These are phyloP conservation scores for Yamadazyma epiphylla DNA, from an alignment of 1,139 yeast genomes.

Conservation along the genomic window DNA sequence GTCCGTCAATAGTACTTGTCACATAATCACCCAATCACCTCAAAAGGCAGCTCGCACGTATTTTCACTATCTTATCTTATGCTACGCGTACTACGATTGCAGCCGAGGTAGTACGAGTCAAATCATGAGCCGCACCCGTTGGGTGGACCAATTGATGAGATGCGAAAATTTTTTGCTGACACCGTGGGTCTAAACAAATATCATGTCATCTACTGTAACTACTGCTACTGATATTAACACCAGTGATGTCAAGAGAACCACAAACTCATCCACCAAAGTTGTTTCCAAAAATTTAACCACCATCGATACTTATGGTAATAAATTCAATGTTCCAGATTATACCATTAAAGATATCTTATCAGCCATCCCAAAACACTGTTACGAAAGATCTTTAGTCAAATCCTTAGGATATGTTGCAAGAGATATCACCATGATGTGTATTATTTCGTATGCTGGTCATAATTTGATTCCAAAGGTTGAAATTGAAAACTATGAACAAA, in stretches of 20 bases:
- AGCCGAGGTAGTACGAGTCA: too few species aligned
- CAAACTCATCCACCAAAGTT: not conserved
- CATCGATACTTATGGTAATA: slow-evolving; percentile 59
- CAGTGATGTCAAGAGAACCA: slow-evolving; percentile 5
- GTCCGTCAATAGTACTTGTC: too few species aligned
- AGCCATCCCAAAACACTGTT: slow-evolving; percentile 75
- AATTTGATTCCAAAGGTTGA: slow-evolving; percentile 41
- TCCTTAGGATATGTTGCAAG: slow-evolving; percentile 64
- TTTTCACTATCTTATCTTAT: too few species aligned
- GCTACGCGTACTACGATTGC: too few species aligned
- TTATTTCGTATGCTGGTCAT: slow-evolving; percentile 52
- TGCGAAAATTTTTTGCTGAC: not conserved
- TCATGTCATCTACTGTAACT: slow-evolving; percentile 8
- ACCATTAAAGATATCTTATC: slow-evolving; percentile 69
- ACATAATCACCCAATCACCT: too few species aligned
- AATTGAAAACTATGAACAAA: slow-evolving; percentile 17
- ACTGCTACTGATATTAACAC: slow-evolving; percentile 3
- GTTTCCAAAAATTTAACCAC: slow-evolving; percentile 32
- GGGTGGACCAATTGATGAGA: slow-evolving; percentile 4
- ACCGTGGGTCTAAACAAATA: not conserved
- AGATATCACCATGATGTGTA: slow-evolving; percentile 52
- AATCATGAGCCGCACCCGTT: too few species aligned
- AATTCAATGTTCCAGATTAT: slow-evolving; percentile 68
- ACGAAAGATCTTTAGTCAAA: slow-evolving; percentile 55
- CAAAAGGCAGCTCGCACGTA: too few species aligned